phyloP scores from a whole-genome alignment of 2,329 filamentous ascomycete species.

The Aureobasidium uvarum region DNA sequence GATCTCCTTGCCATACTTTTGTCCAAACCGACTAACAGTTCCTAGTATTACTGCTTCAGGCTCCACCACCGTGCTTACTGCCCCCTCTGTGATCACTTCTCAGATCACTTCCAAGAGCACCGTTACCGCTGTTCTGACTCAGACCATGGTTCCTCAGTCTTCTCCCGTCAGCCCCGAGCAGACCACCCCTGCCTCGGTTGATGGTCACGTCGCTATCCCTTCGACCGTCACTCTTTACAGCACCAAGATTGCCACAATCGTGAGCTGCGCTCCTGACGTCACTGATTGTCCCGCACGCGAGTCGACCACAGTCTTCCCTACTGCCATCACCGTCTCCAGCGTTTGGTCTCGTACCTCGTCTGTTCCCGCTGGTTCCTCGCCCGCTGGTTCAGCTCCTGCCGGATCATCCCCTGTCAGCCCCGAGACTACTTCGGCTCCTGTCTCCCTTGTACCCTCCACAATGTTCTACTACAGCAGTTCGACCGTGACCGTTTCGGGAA shows the following conservation, averaged over 20 bases:
- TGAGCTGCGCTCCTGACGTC: conserved; percentile 24
- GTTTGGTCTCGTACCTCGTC: conserved; percentile 1
- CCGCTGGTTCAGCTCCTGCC: conserved; percentile 21
- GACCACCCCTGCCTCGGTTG: conserved; percentile 12
- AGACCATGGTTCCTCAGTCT: background rate
- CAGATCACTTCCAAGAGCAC: conserved; percentile 37
- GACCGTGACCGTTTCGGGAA: conserved; percentile 35
- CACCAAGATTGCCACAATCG: conserved; percentile 27
- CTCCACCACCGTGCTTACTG: conserved; percentile 31
- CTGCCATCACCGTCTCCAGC: conserved; percentile 25
- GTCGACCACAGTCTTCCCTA: conserved; percentile 8
- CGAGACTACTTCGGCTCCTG: background rate
- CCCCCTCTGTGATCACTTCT: conserved; percentile 29
- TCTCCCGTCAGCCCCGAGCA: conserved; percentile 5
- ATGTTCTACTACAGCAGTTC: conserved; percentile 27
- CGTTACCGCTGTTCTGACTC: conserved; percentile 31
- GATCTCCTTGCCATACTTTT: background rate
- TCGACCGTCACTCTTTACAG: conserved; percentile 28
- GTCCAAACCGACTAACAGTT: conserved; percentile 33
- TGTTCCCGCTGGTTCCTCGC: conserved; percentile 24
- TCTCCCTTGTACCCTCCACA: conserved; percentile 26
- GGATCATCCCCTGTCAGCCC: conserved; percentile 20
- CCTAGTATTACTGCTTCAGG: conserved; percentile 36
- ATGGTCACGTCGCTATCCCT: conserved; percentile 10
- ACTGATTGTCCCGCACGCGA: conserved; percentile 22